Evolutionary conservation across 495 filamentous ascomycete species (phyloP).

Genomic region (Podospora pseudopauciseta): DNA sequence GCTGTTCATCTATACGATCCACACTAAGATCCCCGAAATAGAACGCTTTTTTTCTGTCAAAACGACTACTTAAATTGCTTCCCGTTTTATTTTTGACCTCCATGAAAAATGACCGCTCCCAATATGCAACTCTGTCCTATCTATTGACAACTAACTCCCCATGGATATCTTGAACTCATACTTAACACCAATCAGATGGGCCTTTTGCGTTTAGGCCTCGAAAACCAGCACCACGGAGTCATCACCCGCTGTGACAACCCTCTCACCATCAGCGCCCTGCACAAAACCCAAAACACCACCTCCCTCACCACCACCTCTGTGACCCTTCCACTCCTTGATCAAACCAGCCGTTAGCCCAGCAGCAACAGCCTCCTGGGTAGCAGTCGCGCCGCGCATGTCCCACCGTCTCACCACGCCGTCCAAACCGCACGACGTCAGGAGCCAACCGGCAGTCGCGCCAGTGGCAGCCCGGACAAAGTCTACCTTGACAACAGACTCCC

Average conservation of each 20-base stretch:
- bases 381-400: conserved; percentile 79
- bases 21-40: not conserved
- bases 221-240: conserved; percentile 72
- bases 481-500: conserved; percentile 80
- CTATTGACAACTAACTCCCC: not conserved
- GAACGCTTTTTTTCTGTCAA: not conserved
- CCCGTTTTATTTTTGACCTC: not conserved
- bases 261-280: conserved; percentile 62
- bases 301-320: conserved; percentile 71
- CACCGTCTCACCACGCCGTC: conserved; percentile 84
- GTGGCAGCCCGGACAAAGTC: conserved; percentile 65
- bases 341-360: conserved; percentile 31
- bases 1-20: not conserved
- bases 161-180: not conserved
- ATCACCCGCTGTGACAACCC: conserved; percentile 84
- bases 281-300: conserved; percentile 89
- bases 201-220: conserved; percentile 41
- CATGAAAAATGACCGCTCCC: not conserved
- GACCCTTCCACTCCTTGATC: conserved; percentile 76
- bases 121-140: not conserved
- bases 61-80: not conserved
- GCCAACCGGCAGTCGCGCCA: conserved; percentile 39
- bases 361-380: conserved; percentile 34
- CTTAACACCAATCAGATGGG: not conserved
- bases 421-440: conserved; percentile 78